Evolutionary conservation across 345 rosid genomes (phyloP).

Genomic region (Dimocarpus longan): DNA sequence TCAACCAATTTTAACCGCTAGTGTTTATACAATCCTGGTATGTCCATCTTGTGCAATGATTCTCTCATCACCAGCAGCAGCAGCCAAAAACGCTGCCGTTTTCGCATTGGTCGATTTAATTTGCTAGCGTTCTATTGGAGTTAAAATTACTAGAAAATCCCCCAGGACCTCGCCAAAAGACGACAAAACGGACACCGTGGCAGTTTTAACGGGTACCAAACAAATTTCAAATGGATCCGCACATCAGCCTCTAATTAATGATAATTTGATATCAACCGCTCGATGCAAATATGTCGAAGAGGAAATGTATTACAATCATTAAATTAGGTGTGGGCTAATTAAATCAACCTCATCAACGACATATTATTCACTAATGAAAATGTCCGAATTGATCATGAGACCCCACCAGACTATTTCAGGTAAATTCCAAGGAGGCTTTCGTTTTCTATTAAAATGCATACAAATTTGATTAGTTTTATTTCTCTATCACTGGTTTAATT

Average conservation of each 20-base stretch:
- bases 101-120: background rate
- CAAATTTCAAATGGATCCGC: background rate
- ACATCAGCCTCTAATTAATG: background rate
- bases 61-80: background rate
- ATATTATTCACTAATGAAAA: background rate
- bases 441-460: no score
- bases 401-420: background rate
- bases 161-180: background rate
- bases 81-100: background rate
- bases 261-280: background rate
- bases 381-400: background rate
- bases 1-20: background rate
- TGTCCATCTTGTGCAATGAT: background rate
- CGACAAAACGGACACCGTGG: constrained; percentile 10
- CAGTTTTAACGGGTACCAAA: background rate
- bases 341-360: background rate
- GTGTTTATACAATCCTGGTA: background rate
- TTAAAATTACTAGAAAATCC: background rate
- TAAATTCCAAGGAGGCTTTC: background rate
- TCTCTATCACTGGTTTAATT: no score
- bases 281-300: background rate
- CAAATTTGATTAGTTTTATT: no score
- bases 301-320: no score
- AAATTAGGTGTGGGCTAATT: background rate
- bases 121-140: background rate